Conservation (phyloP, 257 asterid genomes). For the Salvia miltiorrhiza region DNA sequence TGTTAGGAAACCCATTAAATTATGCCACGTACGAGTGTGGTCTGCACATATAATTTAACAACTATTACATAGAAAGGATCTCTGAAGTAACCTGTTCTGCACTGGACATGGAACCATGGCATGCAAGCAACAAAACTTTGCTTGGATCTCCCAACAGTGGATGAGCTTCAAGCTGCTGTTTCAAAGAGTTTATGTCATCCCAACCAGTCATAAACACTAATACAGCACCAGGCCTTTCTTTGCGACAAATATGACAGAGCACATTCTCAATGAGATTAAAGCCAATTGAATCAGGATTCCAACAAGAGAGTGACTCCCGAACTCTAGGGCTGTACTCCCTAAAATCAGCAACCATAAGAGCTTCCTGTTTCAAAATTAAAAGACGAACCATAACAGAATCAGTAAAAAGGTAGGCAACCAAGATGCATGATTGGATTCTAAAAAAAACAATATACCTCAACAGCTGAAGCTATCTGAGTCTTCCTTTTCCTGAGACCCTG, state of each 20-base stretch:
- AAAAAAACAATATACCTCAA: slow-evolving; percentile 56
- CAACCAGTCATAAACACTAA: slow-evolving; percentile 98
- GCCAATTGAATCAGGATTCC: slow-evolving; percentile 99
- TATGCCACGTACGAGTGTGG: neutral
- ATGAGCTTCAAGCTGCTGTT: slow-evolving; percentile 88
- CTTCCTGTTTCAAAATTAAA: slow-evolving; percentile 57
- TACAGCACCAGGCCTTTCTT: slow-evolving; percentile 91
- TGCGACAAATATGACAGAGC: slow-evolving; percentile 75
- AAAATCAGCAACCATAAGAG: slow-evolving; percentile 71
- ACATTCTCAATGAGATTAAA: slow-evolving; percentile 89
- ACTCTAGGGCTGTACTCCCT: slow-evolving; percentile 47
- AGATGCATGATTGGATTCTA: slow-evolving; percentile 10
- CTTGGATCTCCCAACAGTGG: slow-evolving; percentile 85
- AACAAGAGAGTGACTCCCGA: slow-evolving; percentile 71
- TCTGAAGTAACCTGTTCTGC: slow-evolving; percentile 68
- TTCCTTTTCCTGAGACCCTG: slow-evolving; percentile 72
- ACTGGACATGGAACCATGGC: slow-evolving; percentile 99
- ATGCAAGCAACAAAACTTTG: slow-evolving; percentile 84
- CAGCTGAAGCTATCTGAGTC: slow-evolving; percentile 89
- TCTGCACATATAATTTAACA: slow-evolving; percentile 4
- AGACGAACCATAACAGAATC: neutral
- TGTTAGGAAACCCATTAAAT: neutral
- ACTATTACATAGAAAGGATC: slow-evolving; percentile 4
- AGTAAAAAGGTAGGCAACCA: neutral
- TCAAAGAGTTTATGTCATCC: slow-evolving; percentile 94